Conservation (phyloP, 768 basidiomycete genomes). For the Pleurotus giganteus region DNA sequence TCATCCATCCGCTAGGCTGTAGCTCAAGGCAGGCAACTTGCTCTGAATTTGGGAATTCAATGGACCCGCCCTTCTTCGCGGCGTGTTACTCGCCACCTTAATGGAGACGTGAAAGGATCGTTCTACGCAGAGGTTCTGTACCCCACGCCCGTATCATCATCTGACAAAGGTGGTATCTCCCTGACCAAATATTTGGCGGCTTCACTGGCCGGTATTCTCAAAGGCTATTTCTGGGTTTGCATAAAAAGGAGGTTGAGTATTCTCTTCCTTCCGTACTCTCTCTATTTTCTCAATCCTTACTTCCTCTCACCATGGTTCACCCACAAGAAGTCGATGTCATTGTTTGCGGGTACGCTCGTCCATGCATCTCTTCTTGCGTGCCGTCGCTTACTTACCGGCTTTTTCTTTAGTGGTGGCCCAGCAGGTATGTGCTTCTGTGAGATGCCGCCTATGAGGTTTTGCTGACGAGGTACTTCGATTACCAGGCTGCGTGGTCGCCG, state of each 20-base stretch:
- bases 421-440: conserved; percentile 36
- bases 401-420: conserved; percentile 45
- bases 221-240: background rate
- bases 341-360: conserved; percentile 41
- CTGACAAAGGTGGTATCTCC: background rate
- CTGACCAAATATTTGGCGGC: background rate
- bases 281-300: background rate
- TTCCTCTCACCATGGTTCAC: conserved; percentile 38
- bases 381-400: background rate
- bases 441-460: background rate
- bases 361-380: background rate
- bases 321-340: conserved; percentile 75
- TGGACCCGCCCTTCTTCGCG: background rate
- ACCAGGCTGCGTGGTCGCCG: conserved; percentile 63
- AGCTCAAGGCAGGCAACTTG: background rate
- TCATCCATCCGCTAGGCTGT: background rate
- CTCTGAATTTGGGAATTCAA: background rate
- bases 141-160: conserved; percentile 7
- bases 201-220: too few species aligned
- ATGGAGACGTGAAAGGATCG: background rate
- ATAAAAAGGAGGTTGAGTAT: background rate
- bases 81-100: background rate
- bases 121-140: background rate
- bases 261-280: conserved; percentile 1
- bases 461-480: background rate